Percentiles rank a stretch among this genome's conserved stretches.
These are phyloP conservation scores for Chloranthus sessilifolius DNA, from an alignment of 164 flowering plant genomes.

Conservation along the genomic window DNA sequence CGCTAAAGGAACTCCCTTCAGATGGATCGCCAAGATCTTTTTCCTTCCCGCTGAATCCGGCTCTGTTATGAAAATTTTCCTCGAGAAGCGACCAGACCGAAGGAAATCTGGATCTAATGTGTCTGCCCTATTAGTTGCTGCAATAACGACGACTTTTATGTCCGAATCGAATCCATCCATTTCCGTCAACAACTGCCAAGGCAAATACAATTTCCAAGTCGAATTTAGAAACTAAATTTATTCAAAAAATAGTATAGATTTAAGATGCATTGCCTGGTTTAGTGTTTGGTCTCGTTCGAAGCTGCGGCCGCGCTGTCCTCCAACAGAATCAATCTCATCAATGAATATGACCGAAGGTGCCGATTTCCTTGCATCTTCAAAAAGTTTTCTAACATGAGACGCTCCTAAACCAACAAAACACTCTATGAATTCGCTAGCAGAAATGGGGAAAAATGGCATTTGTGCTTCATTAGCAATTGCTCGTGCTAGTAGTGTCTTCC, in stretches of 20 bases:
- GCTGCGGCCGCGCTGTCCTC: slow-evolving; percentile 96
- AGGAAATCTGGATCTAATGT: slow-evolving; percentile 93
- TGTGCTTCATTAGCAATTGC: slow-evolving; percentile 99
- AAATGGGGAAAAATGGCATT: slow-evolving; percentile 88
- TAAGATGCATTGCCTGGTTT: slow-evolving; percentile 56
- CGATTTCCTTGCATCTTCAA: slow-evolving; percentile 71
- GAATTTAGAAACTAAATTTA: background rate
- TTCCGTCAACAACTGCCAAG: slow-evolving; percentile 83
- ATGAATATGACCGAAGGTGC: slow-evolving; percentile 94
- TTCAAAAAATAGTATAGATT: background rate
- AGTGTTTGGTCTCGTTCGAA: slow-evolving; percentile 97
- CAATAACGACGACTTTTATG: slow-evolving; percentile 79
- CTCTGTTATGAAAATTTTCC: slow-evolving; percentile 87
- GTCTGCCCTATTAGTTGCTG: slow-evolving; percentile 95
- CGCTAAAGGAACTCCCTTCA: slow-evolving; percentile 83
- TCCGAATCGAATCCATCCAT: slow-evolving; percentile 99
- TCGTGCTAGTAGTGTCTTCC: slow-evolving; percentile 94
- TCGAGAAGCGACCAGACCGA: slow-evolving; percentile 96
- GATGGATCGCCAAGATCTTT: slow-evolving; percentile 85
- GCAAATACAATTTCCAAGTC: slow-evolving; percentile 7
- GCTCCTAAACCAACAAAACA: slow-evolving; percentile 99
- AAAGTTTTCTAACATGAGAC: slow-evolving; percentile 92
- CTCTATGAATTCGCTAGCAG: slow-evolving; percentile 99
- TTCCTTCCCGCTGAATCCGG: slow-evolving; percentile 87
- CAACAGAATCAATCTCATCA: slow-evolving; percentile 98